Base-by-base conservation (phyloP, 176 grass and related monocot species). In the Oryza punctata region DNA sequence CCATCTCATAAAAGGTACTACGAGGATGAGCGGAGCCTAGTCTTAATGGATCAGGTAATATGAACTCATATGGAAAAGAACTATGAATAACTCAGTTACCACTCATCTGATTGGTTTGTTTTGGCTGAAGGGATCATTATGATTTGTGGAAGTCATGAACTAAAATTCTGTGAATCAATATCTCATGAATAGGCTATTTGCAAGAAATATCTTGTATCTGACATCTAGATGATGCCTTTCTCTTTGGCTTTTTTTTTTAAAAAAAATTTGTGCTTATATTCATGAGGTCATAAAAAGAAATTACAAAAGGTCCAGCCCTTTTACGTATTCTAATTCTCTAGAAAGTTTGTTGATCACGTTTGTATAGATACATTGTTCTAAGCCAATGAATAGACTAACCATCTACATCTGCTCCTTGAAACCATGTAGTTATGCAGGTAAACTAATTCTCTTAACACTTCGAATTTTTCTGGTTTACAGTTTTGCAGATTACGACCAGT, bases 1-100 rank as follows among this genome's bases (percentile, higher is more conserved):
- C 88, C 87, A 59, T 88, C 91, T 69, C 96, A 98, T 86, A 92
- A 89, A 82, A 75, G 68, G 15, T 93, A 90, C 78, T 98, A 95
- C 52, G 89, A 91, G 85, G 96, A 98, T 75, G 89, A 95, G 76
- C 83, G 64, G 67, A 98, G 93, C 74, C 73, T 98, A 81, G 87
- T 94, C 81, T 59, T 90, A 71, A 85, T 98, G 72, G 89, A 95
- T 91, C 89, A 95, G 93, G 96, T 98, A 91, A 68, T 29, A 47
- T 84, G 65, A 80, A 79, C 57, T 61, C 2, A 10, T 24, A 24
- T 61, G 57, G 7, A 57, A 57, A 61, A 61, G 1, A 73, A 73
- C 26, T 16, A 67, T 21, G 3, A 65, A 47, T 79, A n/a, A 80
- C 69, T 70, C 57, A 13, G 21, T 29, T 50, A 81, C 33, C 28